Evolutionary conservation across 345 rosid genomes (phyloP).

Genomic region (Boechera divaricarpa): DNA sequence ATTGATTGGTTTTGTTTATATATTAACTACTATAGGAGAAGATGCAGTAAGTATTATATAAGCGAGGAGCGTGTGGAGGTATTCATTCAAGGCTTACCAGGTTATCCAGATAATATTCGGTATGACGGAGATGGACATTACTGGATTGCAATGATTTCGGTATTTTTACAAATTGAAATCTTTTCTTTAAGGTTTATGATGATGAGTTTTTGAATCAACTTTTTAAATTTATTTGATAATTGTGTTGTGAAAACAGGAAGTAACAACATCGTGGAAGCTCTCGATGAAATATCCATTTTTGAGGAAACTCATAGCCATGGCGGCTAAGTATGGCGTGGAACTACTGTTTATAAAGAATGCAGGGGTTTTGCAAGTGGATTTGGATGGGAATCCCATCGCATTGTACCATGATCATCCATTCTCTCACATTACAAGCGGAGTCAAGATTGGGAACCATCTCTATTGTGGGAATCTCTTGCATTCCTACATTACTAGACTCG

Average conservation of each 20-base stretch:
- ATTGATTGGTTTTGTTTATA: neutral
- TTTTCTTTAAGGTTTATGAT: neutral
- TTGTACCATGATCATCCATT: conserved; percentile 57
- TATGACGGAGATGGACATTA: conserved; percentile 66
- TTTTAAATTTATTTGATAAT: neutral
- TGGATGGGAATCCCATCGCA: conserved; percentile 61
- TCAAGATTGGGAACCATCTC: conserved; percentile 61
- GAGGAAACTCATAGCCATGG: conserved; percentile 49
- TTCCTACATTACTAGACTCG: conserved; percentile 55
- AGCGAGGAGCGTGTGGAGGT: conserved; percentile 50
- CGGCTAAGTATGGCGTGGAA: conserved; percentile 33
- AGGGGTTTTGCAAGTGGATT: conserved; percentile 62
- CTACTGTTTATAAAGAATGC: conserved; percentile 28
- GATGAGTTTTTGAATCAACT: neutral
- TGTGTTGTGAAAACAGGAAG: conserved; percentile 36
- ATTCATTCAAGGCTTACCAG: conserved; percentile 59
- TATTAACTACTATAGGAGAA: conserved; percentile 27
- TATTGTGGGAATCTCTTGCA: conserved; percentile 54
- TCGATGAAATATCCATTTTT: conserved; percentile 47
- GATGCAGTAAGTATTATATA: conserved; percentile 66
- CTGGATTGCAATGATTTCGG: conserved; percentile 66
- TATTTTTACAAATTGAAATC: conserved; percentile 24
- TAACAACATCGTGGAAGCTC: conserved; percentile 29
- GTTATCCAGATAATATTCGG: conserved; percentile 73
- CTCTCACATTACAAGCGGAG: conserved; percentile 45